Evolutionary conservation across 1,139 yeast species (phyloP), one percentile per base, ranked within the genome.

Genomic region (Yamadazyma atmosphaerica): DNA sequence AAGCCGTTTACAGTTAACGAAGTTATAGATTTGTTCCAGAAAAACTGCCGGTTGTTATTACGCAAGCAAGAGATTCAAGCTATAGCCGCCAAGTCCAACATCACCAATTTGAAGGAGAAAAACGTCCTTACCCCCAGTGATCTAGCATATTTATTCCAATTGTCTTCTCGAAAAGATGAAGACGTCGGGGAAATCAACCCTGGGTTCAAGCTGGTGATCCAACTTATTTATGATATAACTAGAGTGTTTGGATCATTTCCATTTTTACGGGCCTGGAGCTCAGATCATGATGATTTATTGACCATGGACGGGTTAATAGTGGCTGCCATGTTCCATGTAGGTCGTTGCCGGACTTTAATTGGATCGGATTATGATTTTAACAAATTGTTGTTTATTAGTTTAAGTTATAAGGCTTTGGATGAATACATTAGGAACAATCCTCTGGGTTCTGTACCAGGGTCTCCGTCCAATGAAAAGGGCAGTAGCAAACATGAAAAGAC

Each of bases 171-270:
- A 13, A 46, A 45, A 26, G 33, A 41, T 19, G 44, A 36, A 8
- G 52, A 46, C 11, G 19, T 41, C 2, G 12, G 34, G 4, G 11
- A 8, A 5, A 28, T 39, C 10, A 38, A 38, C 18, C 22, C 32
- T 1, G 36, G 44, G 14, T 46, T 51, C 29, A 26, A 31, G 10
- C 14, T 34, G 13, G 46, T 46, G 6, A 27, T 58, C 3, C 43
- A 43, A 14, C 13, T 56, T 4, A 35, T 67, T 3, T 57, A 58
- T 37, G 50, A 57, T 4, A 50, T 63, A 1, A 53, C 63, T 37
- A 55, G 48, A 37, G 54, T 56, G 0, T 28, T 67, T 16, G 72
- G 72, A 0, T 37, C 44, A 3, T 56, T 59, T 35, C 76, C 74
- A 1, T 65, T 65, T 44, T 33, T 63, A 2, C 50, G 49, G 15